A percentile compares a stretch with the other conserved stretches of the same genome.
These are phyloP conservation scores for Irpex rosettiformis DNA, from an alignment of 1,284 basidiomycete genomes.

Conservation along the genomic window DNA sequence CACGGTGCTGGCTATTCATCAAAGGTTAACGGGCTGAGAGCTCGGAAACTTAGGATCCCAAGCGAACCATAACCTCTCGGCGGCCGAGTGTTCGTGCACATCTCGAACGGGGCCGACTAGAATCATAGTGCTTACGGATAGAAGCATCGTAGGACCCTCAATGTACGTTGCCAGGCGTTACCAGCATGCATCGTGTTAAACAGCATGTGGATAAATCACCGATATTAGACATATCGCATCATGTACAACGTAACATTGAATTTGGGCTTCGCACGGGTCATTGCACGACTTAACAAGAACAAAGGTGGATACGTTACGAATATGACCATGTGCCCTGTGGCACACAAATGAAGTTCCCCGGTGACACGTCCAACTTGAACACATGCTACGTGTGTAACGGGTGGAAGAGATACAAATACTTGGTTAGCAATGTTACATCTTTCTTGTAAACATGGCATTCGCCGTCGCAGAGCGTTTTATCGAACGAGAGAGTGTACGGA, in stretches of 20 bases:
- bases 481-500: too few relatives aligned
- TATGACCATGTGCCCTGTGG: too few relatives aligned
- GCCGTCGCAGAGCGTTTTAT: too few relatives aligned
- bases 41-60: neutral
- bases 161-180: neutral
- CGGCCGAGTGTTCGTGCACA: neutral
- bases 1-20: neutral
- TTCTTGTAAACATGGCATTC: too few relatives aligned
- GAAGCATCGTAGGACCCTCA: neutral
- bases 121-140: neutral
- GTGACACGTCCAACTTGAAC: too few relatives aligned
- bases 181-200: neutral
- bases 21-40: neutral
- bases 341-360: too few relatives aligned
- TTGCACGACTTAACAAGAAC: neutral
- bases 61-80: neutral
- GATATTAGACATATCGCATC: neutral
- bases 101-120: neutral
- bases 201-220: neutral
- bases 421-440: too few relatives aligned
- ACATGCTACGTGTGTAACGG: too few relatives aligned
- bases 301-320: too few relatives aligned
- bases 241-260: neutral
- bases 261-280: neutral
- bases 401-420: too few relatives aligned